Evolutionary conservation across 2,329 filamentous ascomycete genomes (phyloP), one percentile per base, ranked within the genome.

Genomic region (Colletotrichum sp.): DNA sequence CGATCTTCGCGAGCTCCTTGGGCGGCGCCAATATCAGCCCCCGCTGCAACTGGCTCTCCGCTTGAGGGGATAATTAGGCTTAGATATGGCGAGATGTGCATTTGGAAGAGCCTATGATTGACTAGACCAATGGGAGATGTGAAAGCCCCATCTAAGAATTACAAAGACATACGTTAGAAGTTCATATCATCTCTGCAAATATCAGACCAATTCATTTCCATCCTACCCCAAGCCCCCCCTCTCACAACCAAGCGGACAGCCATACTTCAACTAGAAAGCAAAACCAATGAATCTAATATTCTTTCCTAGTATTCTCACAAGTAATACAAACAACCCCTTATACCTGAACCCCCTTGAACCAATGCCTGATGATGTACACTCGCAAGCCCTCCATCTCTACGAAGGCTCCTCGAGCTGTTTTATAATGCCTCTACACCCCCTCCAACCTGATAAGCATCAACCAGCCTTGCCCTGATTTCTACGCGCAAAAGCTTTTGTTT

Each of bases 331-430:
- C n/a, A 48, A 12, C 6, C 43, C 43, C n/a, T 13, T 4, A 4
- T 52, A 13, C 43, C 43, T 21, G n/a, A 13, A 18, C 2, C 43
- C n/a, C 3, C n/a, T 7, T 21, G 0, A 13, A 13, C 10, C 43
- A 21, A 52, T 52, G n/a, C 43, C 43, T 52, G n/a, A 48, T 12
- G 9, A 21, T 48, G 43, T 13, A 21, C n/a, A 52, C 10, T 21
- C 43, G 5, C 43, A 21, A 52, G 12, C 10, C n/a, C 2, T 3
- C 43, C n/a, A 52, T 52, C 43, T 52, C n/a, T 52, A 52, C 43
- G 3, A 52, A 1, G 0, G n/a, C n/a, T 52, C n/a, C 4, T 1
- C 10, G 3, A 52, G 43, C n/a, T 21, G 10, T 7, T 52, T 24
- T 13, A 21, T 5, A 24, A 52, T 52, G 43, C n/a, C 43, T 21